A percentile compares a stretch with the other conserved stretches of the same genome.
Conservation (phyloP, 495 filamentous ascomycete genomes). For the Lineolata rhizophorae region DNA sequence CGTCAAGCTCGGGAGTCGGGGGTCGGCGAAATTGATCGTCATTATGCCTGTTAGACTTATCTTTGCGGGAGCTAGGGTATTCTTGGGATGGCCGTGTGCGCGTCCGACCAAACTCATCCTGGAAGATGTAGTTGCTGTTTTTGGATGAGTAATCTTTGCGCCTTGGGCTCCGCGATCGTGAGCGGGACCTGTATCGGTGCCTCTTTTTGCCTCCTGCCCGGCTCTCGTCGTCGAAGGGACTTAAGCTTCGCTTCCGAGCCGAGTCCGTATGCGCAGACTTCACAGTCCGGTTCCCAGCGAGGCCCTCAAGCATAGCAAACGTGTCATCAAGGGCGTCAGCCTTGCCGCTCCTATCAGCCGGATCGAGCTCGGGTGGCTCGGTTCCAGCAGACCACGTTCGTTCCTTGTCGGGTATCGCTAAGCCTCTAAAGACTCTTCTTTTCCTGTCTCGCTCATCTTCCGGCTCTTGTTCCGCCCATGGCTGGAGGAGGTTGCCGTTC, state of each 20-base stretch:
- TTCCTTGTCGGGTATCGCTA: constrained; percentile 70
- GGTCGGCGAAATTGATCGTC: constrained; percentile 47
- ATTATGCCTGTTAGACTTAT: constrained; percentile 8
- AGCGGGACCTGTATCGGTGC: constrained; percentile 29
- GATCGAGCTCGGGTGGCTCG: constrained; percentile 14
- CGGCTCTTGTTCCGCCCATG: constrained; percentile 18
- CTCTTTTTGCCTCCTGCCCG: constrained; percentile 22
- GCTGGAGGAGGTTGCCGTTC: constrained; percentile 9
- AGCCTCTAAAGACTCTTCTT: constrained; percentile 64
- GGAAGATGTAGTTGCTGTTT: constrained; percentile 17
- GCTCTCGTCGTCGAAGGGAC: constrained; percentile 39
- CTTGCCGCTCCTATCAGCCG: constrained; percentile 18
- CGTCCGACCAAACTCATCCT: constrained; percentile 39
- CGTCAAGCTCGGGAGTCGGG: constrained; percentile 60
- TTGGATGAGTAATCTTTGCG: neutral
- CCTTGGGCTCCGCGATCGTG: constrained; percentile 20
- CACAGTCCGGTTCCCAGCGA: constrained; percentile 43
- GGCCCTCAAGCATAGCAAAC: constrained; percentile 67
- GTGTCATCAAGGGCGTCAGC: constrained; percentile 74
- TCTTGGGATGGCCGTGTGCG: no score
- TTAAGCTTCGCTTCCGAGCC: constrained; percentile 47
- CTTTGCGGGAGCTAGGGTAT: constrained; percentile 14
- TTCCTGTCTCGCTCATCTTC: constrained; percentile 30
- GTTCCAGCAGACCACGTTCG: constrained; percentile 32
- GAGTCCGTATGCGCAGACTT: constrained; percentile 12